Base-by-base conservation (phyloP, 2,329 filamentous ascomycete genomes). In the Gyromitra esculenta region DNA sequence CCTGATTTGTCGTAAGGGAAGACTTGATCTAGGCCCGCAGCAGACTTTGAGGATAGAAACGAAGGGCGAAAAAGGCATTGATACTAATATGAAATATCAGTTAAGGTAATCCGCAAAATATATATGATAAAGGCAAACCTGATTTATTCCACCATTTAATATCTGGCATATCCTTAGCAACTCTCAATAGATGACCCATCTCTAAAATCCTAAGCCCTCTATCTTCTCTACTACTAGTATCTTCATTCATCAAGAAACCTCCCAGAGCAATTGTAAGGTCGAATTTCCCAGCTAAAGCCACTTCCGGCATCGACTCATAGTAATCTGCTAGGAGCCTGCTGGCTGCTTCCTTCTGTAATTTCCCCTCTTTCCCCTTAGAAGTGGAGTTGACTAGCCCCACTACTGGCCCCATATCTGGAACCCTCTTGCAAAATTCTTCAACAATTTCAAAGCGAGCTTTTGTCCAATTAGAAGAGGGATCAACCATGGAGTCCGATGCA, bases 281-380 rank as follows among this genome's bases (percentile, higher is more conserved):
- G 81, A 97, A 96, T 79, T 92, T 96, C 80, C 94, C 91, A 79
- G 91, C 90, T 13, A 96, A 86, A 0, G 94, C 93, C 31, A 92
- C 86, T 76, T 92, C 90, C 1, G 96, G 94, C 7, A 93, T 87
- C 1, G 92, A 87, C 82, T 94, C 90, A 82, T 96, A 96, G 84
- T 96, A 98, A n/a, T 94, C 87, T 15, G 90, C 88, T 50, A 99
- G 84, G 21, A 97, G 85, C 79, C 92, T 91, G 75, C 91, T 91
- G n/a, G 91, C 87, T 25, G 92, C 90, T 81, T 96, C 92, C 75
- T 91, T 89, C 81, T 94, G 92, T 77, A 96, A 86, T 39, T 91
- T 84, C 78, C 95, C 91, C 21, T 90, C 88, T 11, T 52, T 62
- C 5, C 59, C 63, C 54, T 89, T 87, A 0, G 89, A 84, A 31